Evolutionary conservation across 164 flowering plant genomes (phyloP).

Genomic region (Pachysandra terminalis): DNA sequence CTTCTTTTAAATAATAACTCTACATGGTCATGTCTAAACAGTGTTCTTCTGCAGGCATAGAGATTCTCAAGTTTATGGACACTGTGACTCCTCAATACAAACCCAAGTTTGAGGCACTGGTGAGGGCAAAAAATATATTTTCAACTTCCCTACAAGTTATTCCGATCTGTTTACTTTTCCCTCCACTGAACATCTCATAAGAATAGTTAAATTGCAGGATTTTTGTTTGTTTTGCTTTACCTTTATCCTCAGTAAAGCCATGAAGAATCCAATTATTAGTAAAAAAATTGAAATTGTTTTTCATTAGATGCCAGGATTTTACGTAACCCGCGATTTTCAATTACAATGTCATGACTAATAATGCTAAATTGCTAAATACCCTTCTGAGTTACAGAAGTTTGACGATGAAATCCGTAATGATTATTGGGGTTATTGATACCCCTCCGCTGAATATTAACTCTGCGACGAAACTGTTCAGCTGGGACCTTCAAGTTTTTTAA

Average conservation of each 20-base stretch:
- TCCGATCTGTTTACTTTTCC: no score
- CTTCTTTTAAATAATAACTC: no score
- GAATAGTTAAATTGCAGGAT: no score
- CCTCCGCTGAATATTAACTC: neutral
- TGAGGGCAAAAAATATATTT: no score
- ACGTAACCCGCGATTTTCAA: no score
- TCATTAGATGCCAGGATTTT: no score
- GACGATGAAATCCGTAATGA: constrained; percentile 95
- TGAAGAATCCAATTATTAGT: no score
- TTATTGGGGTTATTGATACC: constrained; percentile 81
- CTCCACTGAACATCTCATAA: no score
- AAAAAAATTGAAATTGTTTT: no score
- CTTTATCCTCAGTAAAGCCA: no score
- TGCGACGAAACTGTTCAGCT: neutral
- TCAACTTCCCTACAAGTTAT: no score
- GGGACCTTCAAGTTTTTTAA: neutral
- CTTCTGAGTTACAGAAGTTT: constrained; percentile 85
- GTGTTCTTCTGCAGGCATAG: constrained; percentile 46
- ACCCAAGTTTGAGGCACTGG: constrained; percentile 85
- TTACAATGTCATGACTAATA: no score
- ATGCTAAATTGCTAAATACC: constrained; percentile 57
- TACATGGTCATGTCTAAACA: constrained; percentile 10
- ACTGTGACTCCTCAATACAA: constrained; percentile 86
- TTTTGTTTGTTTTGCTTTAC: neutral
- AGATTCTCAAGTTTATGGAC: constrained; percentile 85